A percentile compares a stretch with the other conserved stretches of the same genome.
phyloP scores from a whole-genome alignment of 2,329 filamentous ascomycete genomes.

The Daldinia sp. region DNA sequence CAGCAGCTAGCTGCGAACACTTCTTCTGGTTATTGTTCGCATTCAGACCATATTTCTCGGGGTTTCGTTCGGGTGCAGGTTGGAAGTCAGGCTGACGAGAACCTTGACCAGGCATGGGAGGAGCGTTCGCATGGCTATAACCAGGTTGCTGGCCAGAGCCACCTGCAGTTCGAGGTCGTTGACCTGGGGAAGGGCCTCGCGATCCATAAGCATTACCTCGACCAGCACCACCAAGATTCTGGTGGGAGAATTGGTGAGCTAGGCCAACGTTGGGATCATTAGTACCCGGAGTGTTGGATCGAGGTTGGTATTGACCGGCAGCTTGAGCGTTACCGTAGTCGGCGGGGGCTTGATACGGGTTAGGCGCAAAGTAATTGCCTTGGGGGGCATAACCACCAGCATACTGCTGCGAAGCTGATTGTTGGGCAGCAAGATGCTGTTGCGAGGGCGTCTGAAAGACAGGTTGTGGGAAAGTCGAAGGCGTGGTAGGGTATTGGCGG shows the following conservation, averaged over 20 bases:
- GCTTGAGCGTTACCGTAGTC: constrained; percentile 50
- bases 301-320: constrained; percentile 59
- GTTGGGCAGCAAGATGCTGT: constrained; percentile 63
- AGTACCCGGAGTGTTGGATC: constrained; percentile 69
- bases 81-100: constrained; percentile 77
- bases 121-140: constrained; percentile 74
- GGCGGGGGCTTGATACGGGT: constrained; percentile 61
- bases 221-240: constrained; percentile 84
- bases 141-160: constrained; percentile 71
- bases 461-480: constrained; percentile 95
- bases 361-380: constrained; percentile 72
- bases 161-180: constrained; percentile 87
- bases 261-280: constrained; percentile 91
- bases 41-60: constrained; percentile 77
- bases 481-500: constrained; percentile 85
- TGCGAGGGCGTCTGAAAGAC: constrained; percentile 67
- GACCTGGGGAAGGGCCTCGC: constrained; percentile 75
- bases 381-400: constrained; percentile 60
- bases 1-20: constrained; percentile 77
- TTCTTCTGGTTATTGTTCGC: constrained; percentile 78
- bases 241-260: constrained; percentile 95
- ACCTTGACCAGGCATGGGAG: constrained; percentile 73
- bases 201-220: constrained; percentile 77
- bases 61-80: constrained; percentile 85
- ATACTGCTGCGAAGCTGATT: constrained; percentile 58